Conservation (phyloP, 345 rosid species). For the Syzygium aromaticum region DNA sequence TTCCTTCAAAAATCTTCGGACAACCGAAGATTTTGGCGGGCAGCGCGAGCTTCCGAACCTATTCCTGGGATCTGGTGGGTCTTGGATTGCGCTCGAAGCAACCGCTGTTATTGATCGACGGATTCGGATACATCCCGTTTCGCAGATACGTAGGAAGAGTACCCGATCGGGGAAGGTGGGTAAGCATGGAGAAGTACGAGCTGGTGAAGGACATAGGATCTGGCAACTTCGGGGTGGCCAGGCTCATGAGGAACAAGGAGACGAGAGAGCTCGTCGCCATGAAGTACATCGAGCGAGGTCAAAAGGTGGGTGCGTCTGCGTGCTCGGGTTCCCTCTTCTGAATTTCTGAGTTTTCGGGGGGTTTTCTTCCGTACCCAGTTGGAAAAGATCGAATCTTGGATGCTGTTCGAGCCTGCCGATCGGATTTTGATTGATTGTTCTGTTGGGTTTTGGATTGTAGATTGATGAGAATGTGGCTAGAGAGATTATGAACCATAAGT, state of each 20-base stretch:
- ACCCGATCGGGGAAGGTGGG: neutral
- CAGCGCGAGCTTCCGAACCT: neutral
- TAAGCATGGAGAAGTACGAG: constrained; percentile 78
- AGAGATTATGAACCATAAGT: constrained; percentile 84
- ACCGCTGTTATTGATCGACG: neutral
- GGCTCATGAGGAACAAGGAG: constrained; percentile 79
- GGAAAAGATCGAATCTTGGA: neutral
- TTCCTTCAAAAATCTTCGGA: neutral
- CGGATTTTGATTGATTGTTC: neutral
- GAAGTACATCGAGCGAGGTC: constrained; percentile 95
- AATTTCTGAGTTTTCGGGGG: neutral
- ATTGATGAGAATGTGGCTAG: constrained; percentile 87
- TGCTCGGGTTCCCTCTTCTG: neutral
- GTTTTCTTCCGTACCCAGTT: neutral
- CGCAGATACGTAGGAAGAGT: neutral
- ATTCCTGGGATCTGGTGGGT: neutral
- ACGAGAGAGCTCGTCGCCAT: constrained; percentile 86
- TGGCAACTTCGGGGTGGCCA: constrained; percentile 94
- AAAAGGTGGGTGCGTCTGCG: constrained; percentile 31
- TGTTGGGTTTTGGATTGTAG: constrained; percentile 17
- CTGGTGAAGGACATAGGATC: constrained; percentile 83
- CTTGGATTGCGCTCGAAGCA: neutral
- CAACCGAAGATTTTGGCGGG: too few species aligned
- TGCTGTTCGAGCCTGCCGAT: neutral
- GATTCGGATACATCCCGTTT: neutral